These are phyloP conservation scores for Solanum rostratum DNA, from an alignment of 257 asterid species.

Conservation along the genomic window DNA sequence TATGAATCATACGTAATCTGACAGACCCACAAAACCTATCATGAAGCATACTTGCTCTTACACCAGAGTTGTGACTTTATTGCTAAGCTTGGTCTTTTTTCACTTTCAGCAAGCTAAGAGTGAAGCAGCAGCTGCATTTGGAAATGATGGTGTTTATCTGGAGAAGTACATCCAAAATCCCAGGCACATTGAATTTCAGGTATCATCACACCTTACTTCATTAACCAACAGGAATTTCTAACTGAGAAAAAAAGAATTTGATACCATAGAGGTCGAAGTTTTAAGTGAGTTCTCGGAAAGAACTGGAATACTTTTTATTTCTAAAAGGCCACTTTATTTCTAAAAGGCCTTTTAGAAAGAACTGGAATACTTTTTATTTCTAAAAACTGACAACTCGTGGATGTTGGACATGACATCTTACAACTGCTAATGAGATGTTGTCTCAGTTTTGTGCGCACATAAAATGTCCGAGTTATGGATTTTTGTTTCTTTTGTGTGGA, in stretches of 20 bases:
- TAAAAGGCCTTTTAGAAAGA: neutral
- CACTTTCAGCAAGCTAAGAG: conserved; percentile 48
- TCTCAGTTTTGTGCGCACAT: neutral
- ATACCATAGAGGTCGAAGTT: neutral
- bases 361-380: neutral
- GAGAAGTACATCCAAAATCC: conserved; percentile 93
- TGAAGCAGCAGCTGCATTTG: conserved; percentile 99
- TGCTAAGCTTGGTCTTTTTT: neutral
- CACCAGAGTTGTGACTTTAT: neutral
- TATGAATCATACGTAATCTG: neutral
- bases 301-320: neutral
- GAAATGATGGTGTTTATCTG: conserved; percentile 96
- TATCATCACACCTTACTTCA: neutral
- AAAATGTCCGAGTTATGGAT: neutral
- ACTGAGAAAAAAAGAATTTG: neutral
- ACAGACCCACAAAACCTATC: neutral
- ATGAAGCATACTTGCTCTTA: neutral
- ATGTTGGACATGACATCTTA: neutral
- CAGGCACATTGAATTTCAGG: conserved; percentile 83
- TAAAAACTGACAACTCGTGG: neutral
- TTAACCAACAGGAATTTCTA: neutral
- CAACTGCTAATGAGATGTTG: neutral
- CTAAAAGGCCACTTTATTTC: neutral
- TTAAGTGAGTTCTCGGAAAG: neutral
- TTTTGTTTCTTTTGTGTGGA: neutral